Evolutionary conservation across 495 filamentous ascomycete genomes (phyloP).

Genomic region (Neurospora sp.): DNA sequence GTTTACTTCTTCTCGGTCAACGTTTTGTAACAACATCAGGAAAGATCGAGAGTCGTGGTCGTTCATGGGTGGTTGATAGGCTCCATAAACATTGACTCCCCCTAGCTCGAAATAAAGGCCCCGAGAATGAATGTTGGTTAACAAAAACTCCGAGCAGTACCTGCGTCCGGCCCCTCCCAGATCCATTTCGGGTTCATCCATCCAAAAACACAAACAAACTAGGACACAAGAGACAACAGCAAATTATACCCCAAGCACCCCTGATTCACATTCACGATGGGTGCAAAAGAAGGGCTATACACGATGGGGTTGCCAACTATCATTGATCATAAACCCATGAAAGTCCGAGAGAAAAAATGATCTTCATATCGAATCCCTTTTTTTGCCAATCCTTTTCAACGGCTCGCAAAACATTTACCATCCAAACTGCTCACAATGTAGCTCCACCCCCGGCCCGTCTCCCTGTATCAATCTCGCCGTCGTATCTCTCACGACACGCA

Average conservation of each 20-base stretch:
- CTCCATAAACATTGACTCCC: neutral
- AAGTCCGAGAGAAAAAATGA: neutral
- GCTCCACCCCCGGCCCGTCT: constrained; percentile 40
- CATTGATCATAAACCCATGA: neutral
- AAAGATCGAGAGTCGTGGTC: neutral
- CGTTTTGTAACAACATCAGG: neutral
- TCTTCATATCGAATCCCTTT: no score
- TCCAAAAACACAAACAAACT: neutral
- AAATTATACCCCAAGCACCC: neutral
- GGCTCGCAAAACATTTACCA: constrained; percentile 23
- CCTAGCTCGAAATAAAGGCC: neutral
- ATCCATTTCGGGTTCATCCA: neutral
- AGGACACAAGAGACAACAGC: neutral
- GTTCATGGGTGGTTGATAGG: neutral
- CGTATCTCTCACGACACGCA: constrained; percentile 37
- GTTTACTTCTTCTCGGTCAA: neutral
- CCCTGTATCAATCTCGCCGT: constrained; percentile 38
- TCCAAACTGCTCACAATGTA: constrained; percentile 47
- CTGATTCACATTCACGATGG: neutral
- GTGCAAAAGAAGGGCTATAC: neutral
- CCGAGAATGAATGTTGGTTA: neutral
- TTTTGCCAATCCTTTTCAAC: neutral
- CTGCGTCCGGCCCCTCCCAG: neutral
- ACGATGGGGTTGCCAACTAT: neutral
- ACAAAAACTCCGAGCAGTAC: neutral